Conservation (phyloP, 352 stramenopile genomes). For the Pythium myriotylum region DNA sequence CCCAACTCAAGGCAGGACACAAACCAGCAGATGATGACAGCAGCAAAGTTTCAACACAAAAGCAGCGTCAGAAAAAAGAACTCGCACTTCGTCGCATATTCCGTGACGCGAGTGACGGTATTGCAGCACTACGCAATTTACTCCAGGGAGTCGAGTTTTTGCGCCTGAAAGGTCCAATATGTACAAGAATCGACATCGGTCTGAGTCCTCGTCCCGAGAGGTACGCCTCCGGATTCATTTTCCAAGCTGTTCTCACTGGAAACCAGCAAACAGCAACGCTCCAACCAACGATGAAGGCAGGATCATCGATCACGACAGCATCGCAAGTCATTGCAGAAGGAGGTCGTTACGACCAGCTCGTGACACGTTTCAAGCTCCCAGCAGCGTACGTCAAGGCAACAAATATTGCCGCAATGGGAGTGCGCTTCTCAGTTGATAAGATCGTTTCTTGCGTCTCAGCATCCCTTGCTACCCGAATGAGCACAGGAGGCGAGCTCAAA, state of each 20-base stretch:
- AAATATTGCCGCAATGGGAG: conserved; percentile 74
- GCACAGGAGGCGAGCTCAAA: conserved; percentile 7
- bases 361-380: conserved; percentile 86
- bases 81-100: conserved; percentile 58
- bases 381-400: conserved; percentile 74
- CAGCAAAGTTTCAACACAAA: conserved; percentile 18
- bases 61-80: conserved; percentile 72
- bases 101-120: conserved; percentile 73
- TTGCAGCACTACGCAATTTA: conserved; percentile 60
- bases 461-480: conserved; percentile 40
- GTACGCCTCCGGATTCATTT: conserved; percentile 83
- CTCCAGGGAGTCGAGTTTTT: conserved; percentile 79
- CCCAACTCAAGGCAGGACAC: conserved; percentile 26
- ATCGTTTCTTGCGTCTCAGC: conserved; percentile 75
- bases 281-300: conserved; percentile 7
- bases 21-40: conserved; percentile 21
- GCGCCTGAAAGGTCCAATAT: conserved; percentile 56
- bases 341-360: conserved; percentile 77
- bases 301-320: conserved; percentile 35
- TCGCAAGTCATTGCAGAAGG: conserved; percentile 82
- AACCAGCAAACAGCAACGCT: conserved; percentile 16
- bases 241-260: conserved; percentile 73
- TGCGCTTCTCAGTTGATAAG: conserved; percentile 87
- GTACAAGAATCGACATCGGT: conserved; percentile 71
- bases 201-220: conserved; percentile 74